Percentiles rank a stretch among this genome's conserved stretches.
These are phyloP conservation scores for Ceriops decandra DNA, from an alignment of 345 rosid species.

Conservation along the genomic window DNA sequence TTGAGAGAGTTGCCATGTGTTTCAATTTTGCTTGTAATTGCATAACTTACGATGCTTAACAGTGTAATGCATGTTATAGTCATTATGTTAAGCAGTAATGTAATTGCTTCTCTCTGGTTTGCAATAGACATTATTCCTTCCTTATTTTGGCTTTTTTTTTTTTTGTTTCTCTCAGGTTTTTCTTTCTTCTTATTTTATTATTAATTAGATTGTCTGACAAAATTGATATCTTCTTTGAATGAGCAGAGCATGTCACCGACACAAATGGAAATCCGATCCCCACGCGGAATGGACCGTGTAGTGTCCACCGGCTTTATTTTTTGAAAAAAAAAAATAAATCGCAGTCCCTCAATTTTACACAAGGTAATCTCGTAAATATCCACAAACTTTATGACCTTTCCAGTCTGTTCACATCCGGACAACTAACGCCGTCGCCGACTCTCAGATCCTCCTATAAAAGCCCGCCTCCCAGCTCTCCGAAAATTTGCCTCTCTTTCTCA, in stretches of 20 bases:
- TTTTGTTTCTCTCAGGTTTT: conserved; percentile 24
- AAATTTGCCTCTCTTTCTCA: too few species aligned
- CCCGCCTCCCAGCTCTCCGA: too few species aligned
- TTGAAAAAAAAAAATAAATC: too few species aligned
- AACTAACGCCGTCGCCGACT: too few species aligned
- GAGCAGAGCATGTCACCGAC: conserved; percentile 58
- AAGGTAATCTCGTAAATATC: too few species aligned
- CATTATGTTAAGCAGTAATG: background rate
- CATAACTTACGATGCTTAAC: background rate
- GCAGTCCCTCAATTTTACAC: too few species aligned
- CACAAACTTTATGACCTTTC: too few species aligned
- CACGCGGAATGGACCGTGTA: too few species aligned
- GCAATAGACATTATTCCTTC: background rate
- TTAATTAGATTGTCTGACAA: conserved; percentile 69
- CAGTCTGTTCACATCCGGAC: too few species aligned
- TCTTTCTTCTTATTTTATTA: conserved; percentile 42
- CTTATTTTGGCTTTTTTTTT: conserved; percentile 7
- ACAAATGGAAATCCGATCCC: conserved; percentile 31
- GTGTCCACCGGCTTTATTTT: too few species aligned
- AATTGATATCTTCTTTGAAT: conserved; percentile 63
- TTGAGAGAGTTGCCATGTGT: background rate
- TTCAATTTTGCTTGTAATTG: background rate
- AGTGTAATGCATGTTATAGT: background rate
- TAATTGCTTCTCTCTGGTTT: background rate
- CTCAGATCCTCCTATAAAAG: too few species aligned